Evolutionary conservation across 2,329 filamentous ascomycete genomes (phyloP), one percentile per base, ranked within the genome.

Genomic region (Phialophora chinensis): DNA sequence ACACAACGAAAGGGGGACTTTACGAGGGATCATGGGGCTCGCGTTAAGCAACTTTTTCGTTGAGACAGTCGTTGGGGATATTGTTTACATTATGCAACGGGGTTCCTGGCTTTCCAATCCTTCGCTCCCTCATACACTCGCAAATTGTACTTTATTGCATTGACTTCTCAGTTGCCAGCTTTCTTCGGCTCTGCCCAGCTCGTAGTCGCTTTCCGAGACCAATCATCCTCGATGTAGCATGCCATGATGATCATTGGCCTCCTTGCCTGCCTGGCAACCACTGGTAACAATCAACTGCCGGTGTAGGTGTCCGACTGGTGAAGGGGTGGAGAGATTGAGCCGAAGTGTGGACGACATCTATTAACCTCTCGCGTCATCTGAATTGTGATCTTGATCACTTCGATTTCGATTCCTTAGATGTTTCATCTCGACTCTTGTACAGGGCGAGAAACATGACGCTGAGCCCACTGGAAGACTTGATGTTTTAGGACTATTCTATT

Each of bases 121-220:
- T 56, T 62, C 38, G 47, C 55, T 65, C 58, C 58, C 61, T 55
- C 63, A 53, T 63, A 63, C 59, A 58, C 61, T 67, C 77, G 77
- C 76, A 78, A 77, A 76, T 79, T 81, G 79, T 81, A 81, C 75
- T 81, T 80, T 81, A 82, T n/a, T 44, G 38, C 17, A 17, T 44
- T 11, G 38, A n/a, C 17, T 17, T 0, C 7, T 17, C 38, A n/a
- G 49, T 52, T 52, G 8, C 27, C 49, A 52, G 20, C 25, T 12
- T 52, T 14, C 23, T 11, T 4, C 5, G 3, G 38, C 8, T 20
- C 14, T n/a, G 5, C n/a, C 17, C 38, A 17, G 17, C 17, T 44
- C 38, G 6, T 44, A 3, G 4, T 42, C 14, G 17, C 17, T 44
- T n/a, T 44, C 11, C 4, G 4, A 17, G 14, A 42, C 4, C 4